A percentile compares a stretch with the other conserved stretches of the same genome.
Evolutionary conservation across 176 grass and related monocot genomes (phyloP).

Genomic region (Zea mays): DNA sequence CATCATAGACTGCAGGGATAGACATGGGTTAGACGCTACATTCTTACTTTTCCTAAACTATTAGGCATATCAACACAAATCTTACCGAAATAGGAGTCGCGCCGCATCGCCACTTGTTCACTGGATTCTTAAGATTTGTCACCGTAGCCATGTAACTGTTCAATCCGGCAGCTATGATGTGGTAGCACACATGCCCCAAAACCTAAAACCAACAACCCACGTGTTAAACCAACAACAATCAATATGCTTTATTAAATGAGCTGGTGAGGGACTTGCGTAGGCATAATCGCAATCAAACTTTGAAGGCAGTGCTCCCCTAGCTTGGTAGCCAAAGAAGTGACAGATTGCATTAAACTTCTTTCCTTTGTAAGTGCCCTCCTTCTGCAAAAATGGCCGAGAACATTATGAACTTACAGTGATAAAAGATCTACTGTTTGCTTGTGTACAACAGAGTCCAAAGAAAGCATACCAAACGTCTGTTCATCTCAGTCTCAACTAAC

Average conservation of each 20-base stretch:
- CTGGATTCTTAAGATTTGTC: slow-evolving; percentile 94
- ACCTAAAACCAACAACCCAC: slow-evolving; percentile 58
- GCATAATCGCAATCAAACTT: slow-evolving; percentile 99
- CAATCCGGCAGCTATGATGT: slow-evolving; percentile 83
- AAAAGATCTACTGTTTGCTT: neutral
- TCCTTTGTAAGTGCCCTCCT: slow-evolving; percentile 94
- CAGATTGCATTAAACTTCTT: slow-evolving; percentile 99
- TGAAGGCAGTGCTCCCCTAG: slow-evolving; percentile 90
- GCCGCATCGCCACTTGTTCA: slow-evolving; percentile 93
- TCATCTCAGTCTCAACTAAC: slow-evolving; percentile 93
- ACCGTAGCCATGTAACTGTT: slow-evolving; percentile 98
- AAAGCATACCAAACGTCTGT: slow-evolving; percentile 77
- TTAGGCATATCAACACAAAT: slow-evolving; percentile 13
- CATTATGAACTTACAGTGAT: slow-evolving; percentile 29
- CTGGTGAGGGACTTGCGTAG: slow-evolving; percentile 61
- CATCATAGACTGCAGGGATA: slow-evolving; percentile 86
- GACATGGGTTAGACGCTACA: slow-evolving; percentile 20
- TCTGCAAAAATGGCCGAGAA: slow-evolving; percentile 53
- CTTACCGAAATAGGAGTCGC: slow-evolving; percentile 94
- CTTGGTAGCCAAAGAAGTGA: slow-evolving; percentile 99
- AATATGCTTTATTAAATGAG: slow-evolving; percentile 11
- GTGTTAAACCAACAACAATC: slow-evolving; percentile 26
- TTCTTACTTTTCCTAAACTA: slow-evolving; percentile 11
- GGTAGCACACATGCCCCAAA: slow-evolving; percentile 94
- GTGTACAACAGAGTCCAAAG: slow-evolving; percentile 16